These are phyloP conservation scores for Pythium vanterpoolii DNA, from an alignment of 352 stramenopile genomes.

Conservation along the genomic window DNA sequence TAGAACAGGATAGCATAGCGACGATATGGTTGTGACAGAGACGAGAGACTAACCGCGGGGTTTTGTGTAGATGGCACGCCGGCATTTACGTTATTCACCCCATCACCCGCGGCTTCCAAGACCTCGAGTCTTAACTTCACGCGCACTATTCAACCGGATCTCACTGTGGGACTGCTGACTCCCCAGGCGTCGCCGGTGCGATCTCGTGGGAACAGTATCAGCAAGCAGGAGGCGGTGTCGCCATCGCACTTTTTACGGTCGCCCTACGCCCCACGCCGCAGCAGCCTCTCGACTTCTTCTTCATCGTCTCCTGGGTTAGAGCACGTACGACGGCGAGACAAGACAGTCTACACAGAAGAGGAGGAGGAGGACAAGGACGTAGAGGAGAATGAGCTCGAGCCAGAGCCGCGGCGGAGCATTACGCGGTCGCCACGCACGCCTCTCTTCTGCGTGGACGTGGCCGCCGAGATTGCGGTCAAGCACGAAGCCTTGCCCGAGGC, in stretches of 20 bases:
- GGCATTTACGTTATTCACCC: constrained; percentile 52
- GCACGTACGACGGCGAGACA: not conserved
- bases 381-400: constrained; percentile 4
- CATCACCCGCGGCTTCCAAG: constrained; percentile 35
- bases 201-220: no score
- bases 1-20: not conserved
- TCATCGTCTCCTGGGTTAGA: not conserved
- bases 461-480: not conserved
- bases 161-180: constrained; percentile 7
- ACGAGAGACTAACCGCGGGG: not conserved
- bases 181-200: constrained; percentile 13
- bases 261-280: constrained; percentile 30
- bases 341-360: not conserved
- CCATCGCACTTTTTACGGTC: constrained; percentile 79
- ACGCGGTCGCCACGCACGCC: constrained; percentile 10
- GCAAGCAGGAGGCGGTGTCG: constrained; percentile 28
- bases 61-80: constrained; percentile 17
- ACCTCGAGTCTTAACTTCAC: constrained; percentile 1
- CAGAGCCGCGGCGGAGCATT: not conserved
- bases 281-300: constrained; percentile 8
- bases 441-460: not conserved
- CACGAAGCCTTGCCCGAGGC: constrained; percentile 11
- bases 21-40: no score
- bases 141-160: constrained; percentile 10
- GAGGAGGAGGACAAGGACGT: not conserved